Percentiles rank a stretch among this genome's conserved stretches.
Evolutionary conservation across 1,284 basidiomycete species (phyloP).

Genomic region (Coriolopsis trogii): DNA sequence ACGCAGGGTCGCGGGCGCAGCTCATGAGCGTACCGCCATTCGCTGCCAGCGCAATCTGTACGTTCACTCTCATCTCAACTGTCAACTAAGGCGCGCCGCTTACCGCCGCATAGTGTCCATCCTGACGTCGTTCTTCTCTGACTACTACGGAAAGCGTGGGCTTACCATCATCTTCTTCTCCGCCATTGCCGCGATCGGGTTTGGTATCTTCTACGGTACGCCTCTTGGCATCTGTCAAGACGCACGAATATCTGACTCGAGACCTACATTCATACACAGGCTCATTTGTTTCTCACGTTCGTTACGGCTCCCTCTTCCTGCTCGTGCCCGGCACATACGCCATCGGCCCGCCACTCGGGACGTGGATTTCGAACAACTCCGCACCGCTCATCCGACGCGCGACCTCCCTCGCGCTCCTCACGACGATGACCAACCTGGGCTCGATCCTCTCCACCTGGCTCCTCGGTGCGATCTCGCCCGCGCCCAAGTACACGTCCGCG

Average conservation of each 20-base stretch:
- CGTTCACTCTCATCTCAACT: background rate
- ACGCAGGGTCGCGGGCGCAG: slow-evolving; percentile 27
- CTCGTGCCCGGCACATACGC: slow-evolving; percentile 73
- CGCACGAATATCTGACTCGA: background rate
- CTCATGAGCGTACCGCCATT: slow-evolving; percentile 33
- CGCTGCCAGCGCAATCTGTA: slow-evolving; percentile 21
- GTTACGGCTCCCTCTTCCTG: slow-evolving; percentile 70
- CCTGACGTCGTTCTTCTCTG: slow-evolving; percentile 44
- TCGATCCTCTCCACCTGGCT: slow-evolving; percentile 61
- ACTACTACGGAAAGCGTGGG: slow-evolving; percentile 59
- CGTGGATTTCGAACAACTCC: slow-evolving; percentile 73
- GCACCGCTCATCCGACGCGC: slow-evolving; percentile 54
- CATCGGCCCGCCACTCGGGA: slow-evolving; percentile 66
- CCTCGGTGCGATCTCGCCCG: slow-evolving; percentile 17
- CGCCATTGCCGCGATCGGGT: slow-evolving; percentile 42
- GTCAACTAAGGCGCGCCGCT: background rate
- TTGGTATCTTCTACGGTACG: slow-evolving; percentile 54
- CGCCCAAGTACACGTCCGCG: slow-evolving; percentile 17
- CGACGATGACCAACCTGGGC: slow-evolving; percentile 67
- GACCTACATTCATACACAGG: slow-evolving; percentile 16
- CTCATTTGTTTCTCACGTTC: slow-evolving; percentile 51
- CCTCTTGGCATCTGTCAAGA: background rate
- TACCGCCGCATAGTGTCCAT: slow-evolving; percentile 12
- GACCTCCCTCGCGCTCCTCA: slow-evolving; percentile 56
- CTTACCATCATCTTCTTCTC: slow-evolving; percentile 59